These are phyloP conservation scores for Sporothrix luriei DNA, from an alignment of 2,329 filamentous ascomycete species.

Conservation along the genomic window DNA sequence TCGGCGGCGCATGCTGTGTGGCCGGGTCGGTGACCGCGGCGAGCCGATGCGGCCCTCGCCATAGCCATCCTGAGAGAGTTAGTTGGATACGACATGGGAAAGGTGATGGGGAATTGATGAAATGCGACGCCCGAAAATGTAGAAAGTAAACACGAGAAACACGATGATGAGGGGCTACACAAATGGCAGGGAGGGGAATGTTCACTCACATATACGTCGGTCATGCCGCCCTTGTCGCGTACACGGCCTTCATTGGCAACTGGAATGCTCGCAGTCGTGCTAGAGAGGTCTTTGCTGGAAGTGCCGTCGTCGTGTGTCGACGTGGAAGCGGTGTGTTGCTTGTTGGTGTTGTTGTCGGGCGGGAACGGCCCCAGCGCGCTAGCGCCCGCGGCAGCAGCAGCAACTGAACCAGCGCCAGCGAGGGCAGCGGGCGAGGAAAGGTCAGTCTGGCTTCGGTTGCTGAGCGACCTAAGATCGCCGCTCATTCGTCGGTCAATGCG, in stretches of 20 bases:
- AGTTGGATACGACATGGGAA: background rate
- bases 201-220: conserved; percentile 86
- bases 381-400: background rate
- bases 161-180: background rate
- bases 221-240: conserved; percentile 76
- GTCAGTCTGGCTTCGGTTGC: conserved; percentile 52
- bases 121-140: background rate
- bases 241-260: conserved; percentile 85
- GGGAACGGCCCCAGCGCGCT: conserved; percentile 19
- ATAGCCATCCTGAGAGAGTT: conserved; percentile 73
- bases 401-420: background rate
- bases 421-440: conserved; percentile 3
- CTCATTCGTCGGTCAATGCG: conserved; percentile 69
- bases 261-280: conserved; percentile 56
- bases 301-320: conserved; percentile 31
- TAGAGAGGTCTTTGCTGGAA: conserved; percentile 33
- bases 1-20: conserved; percentile 92
- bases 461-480: conserved; percentile 73
- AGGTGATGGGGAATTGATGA: conserved; percentile 18
- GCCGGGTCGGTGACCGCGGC: conserved; percentile 87
- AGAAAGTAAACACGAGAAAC: conserved; percentile 10
- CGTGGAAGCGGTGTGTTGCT: conserved; percentile 36
- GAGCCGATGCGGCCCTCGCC: conserved; percentile 85
- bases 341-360: conserved; percentile 24
- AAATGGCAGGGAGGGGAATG: conserved; percentile 2